A percentile compares a stretch with the other conserved stretches of the same genome.
phyloP scores from a whole-genome alignment of 2,329 filamentous ascomycete genomes.

The Setomelanomma holmii region DNA sequence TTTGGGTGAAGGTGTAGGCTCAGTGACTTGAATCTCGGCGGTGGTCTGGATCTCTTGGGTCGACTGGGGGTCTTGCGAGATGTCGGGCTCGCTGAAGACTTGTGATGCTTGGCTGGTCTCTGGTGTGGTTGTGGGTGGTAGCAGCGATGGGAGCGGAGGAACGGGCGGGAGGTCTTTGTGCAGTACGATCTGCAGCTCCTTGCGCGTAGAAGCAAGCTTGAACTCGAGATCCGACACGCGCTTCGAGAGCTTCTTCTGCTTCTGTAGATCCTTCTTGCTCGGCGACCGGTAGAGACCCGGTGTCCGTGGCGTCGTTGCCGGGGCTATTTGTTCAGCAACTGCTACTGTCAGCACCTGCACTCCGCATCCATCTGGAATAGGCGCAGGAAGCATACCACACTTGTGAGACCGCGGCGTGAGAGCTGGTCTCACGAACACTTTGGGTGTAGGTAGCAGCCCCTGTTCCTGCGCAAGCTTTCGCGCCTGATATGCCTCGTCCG shows the following conservation, averaged over 20 bases:
- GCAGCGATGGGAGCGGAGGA: constrained; percentile 43
- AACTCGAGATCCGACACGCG: constrained; percentile 67
- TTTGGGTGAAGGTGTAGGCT: constrained; percentile 7
- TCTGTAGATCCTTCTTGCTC: constrained; percentile 64
- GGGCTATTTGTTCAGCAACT: constrained; percentile 13
- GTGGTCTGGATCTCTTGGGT: constrained; percentile 10
- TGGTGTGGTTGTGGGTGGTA: constrained; percentile 34
- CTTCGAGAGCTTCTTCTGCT: constrained; percentile 64
- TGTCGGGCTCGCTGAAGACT: constrained; percentile 33
- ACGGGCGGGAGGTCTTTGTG: constrained; percentile 51
- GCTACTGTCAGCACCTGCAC: constrained; percentile 9
- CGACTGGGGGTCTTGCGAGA: constrained; percentile 22
- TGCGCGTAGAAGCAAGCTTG: constrained; percentile 63
- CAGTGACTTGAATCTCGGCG: constrained; percentile 24
- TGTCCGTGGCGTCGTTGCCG: constrained; percentile 24
- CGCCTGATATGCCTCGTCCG: constrained; percentile 39
- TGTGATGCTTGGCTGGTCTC: constrained; percentile 13
- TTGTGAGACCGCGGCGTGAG: constrained; percentile 19
- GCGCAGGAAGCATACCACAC: constrained; percentile 10
- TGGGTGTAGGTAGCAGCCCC: constrained; percentile 43
- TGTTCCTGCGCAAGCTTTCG: constrained; percentile 33
- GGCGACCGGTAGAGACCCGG: constrained; percentile 54
- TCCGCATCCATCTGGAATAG: not conserved
- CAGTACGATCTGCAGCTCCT: constrained; percentile 60
- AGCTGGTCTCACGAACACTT: constrained; percentile 39